Base-by-base conservation (phyloP, 768 basidiomycete genomes). In the Psilocybe cyanescens region DNA sequence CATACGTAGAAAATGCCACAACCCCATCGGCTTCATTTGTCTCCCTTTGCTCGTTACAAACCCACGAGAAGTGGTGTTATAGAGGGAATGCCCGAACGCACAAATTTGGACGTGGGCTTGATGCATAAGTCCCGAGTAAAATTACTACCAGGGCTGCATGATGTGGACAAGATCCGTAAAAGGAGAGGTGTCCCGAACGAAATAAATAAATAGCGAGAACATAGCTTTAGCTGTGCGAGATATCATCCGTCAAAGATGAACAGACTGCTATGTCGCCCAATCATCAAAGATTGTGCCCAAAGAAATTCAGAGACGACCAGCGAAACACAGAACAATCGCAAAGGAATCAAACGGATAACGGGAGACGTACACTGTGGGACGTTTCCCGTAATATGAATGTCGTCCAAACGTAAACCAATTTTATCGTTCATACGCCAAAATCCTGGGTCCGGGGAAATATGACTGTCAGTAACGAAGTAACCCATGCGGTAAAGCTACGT, bases 401-500 rank as follows among this genome's bases (percentile, higher is more conserved):
- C 86, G 57, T 91, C 86, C 39, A 92, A 75, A 19, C 86, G 78
- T 67, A 87, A 76, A 6, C 91, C 92, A 57, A 90, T 83, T 75
- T 92, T 92, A 74, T 92, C 90, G 64, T 81, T 71, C 75, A 92
- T 79, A 16, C 90, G 81, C 92, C 91, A 92, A 63, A 85, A 87
- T 24, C 91, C 91, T 90, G 67, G 35, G 44, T 62, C 30, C n/a
- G 35, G 56, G 33, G 61, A 49, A 53, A 53, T 37, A 6, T 4
- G 11, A 16, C 29, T 30, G 31, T 53, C 31, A 30, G 29, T n/a
- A 35, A 8, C 12, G n/a, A 33, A 9, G 49, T 41, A 57, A 41
- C 50, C 59, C 59, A 57, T 60, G 63, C 35, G 63, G 59, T 64
- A 59, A 60, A 44, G 50, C 57, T 60, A 64, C 65, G 63, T 67